Evolutionary conservation across 768 basidiomycete species (phyloP).

Genomic region (Cystofilobasidium capitatum): DNA sequence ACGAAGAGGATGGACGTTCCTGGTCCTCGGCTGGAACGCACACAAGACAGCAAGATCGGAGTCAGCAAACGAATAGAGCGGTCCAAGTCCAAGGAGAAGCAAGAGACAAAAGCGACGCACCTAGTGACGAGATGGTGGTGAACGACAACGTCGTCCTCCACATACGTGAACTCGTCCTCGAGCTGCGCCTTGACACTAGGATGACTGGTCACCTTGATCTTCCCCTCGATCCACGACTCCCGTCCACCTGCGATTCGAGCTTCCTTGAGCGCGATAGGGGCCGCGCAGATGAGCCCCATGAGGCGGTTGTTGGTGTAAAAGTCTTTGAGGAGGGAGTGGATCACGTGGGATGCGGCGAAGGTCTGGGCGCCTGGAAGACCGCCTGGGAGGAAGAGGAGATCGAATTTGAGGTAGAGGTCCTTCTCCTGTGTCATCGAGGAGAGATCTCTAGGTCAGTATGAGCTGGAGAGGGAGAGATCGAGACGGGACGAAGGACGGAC

Average conservation of each 20-base stretch:
- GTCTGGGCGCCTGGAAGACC: conserved; percentile 19
- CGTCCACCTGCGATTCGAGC: neutral
- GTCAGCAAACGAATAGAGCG: neutral
- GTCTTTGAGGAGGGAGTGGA: conserved; percentile 6
- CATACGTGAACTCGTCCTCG: conserved; percentile 19
- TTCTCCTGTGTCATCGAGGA: neutral
- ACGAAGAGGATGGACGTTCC: conserved; percentile 5
- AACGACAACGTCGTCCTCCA: conserved; percentile 3
- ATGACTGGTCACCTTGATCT: conserved; percentile 18
- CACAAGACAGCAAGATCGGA: neutral
- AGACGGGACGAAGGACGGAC: neutral
- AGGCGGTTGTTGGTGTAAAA: neutral
- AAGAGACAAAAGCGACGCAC: neutral
- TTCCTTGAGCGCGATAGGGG: conserved; percentile 4
- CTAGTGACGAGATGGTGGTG: conserved; percentile 6
- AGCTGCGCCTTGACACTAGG: conserved; percentile 19
- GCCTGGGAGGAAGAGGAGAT: conserved; percentile 15
- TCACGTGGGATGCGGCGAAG: neutral
- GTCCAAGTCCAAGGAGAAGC: neutral
- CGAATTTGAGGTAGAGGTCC: neutral
- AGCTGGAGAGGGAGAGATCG: no score
- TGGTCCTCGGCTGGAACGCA: neutral
- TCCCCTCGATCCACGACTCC: conserved; percentile 18
- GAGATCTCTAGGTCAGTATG: neutral
- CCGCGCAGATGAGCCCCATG: conserved; percentile 19